These are phyloP conservation scores for Gossypium australe DNA, from an alignment of 345 rosid genomes.

Conservation along the genomic window DNA sequence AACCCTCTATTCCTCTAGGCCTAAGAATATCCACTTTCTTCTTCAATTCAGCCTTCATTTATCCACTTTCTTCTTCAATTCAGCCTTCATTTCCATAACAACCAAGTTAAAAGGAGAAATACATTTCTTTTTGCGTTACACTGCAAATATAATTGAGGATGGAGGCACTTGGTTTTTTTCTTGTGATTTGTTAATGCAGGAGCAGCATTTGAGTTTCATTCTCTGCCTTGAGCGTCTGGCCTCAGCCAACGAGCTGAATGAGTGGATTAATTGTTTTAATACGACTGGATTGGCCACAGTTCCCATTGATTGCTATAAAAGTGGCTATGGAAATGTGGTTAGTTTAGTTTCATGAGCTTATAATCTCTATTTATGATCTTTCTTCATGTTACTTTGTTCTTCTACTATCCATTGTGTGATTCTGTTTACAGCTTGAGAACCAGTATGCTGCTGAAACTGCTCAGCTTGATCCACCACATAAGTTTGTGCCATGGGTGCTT, in stretches of 20 bases:
- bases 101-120: background rate
- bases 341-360: conserved; percentile 19
- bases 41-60: background rate
- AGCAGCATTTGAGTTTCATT: conserved; percentile 45
- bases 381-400: background rate
- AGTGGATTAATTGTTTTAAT: conserved; percentile 50
- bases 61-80: background rate
- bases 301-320: conserved; percentile 47
- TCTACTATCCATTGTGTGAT: background rate
- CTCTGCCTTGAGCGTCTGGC: conserved; percentile 43
- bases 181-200: conserved; percentile 24
- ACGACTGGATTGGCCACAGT: conserved; percentile 31
- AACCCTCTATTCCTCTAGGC: background rate
- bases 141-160: background rate
- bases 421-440: conserved; percentile 40
- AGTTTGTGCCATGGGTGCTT: conserved; percentile 66
- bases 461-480: conserved; percentile 49
- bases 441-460: conserved; percentile 46
- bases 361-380: background rate
- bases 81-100: background rate
- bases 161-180: background rate
- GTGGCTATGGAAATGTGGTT: conserved; percentile 50
- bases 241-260: conserved; percentile 32
- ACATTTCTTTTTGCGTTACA: background rate
- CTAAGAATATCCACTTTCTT: background rate